These are phyloP conservation scores for Aureobasidium mangrovei DNA, from an alignment of 2,329 filamentous ascomycete genomes.

Conservation along the genomic window DNA sequence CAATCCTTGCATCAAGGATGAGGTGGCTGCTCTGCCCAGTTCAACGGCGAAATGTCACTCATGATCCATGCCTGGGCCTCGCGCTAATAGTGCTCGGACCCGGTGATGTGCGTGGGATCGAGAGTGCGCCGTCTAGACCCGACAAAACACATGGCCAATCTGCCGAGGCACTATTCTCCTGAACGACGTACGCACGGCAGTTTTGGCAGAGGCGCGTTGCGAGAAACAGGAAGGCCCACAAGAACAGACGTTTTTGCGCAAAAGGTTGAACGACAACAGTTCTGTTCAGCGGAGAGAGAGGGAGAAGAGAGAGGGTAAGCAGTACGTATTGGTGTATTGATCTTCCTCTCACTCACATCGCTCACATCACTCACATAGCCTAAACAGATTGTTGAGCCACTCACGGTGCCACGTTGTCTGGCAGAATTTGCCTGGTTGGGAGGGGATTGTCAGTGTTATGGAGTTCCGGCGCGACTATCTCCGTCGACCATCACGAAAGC, in stretches of 20 bases:
- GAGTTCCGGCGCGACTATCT: background rate
- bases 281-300: background rate
- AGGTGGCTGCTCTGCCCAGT: slow-evolving; percentile 12
- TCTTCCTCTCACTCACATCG: background rate
- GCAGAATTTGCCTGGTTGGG: slow-evolving; percentile 11
- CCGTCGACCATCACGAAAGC: background rate
- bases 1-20: slow-evolving; percentile 14
- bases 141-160: slow-evolving; percentile 7
- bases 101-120: slow-evolving; percentile 11
- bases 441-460: slow-evolving; percentile 5
- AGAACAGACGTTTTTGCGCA: background rate
- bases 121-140: slow-evolving; percentile 11
- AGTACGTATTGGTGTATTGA: background rate
- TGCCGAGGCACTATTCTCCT: slow-evolving; percentile 5
- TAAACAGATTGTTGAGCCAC: slow-evolving; percentile 12
- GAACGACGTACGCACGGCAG: slow-evolving; percentile 1
- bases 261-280: background rate
- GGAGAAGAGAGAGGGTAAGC: background rate
- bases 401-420: slow-evolving; percentile 7
- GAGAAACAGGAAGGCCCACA: background rate
- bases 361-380: background rate
- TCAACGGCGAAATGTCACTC: slow-evolving; percentile 13
- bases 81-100: slow-evolving; percentile 12
- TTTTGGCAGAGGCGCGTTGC: background rate
- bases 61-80: slow-evolving; percentile 11